These are phyloP conservation scores for Cryptomeria japonica DNA, from an alignment of 75 land plant genomes.

Conservation along the genomic window DNA sequence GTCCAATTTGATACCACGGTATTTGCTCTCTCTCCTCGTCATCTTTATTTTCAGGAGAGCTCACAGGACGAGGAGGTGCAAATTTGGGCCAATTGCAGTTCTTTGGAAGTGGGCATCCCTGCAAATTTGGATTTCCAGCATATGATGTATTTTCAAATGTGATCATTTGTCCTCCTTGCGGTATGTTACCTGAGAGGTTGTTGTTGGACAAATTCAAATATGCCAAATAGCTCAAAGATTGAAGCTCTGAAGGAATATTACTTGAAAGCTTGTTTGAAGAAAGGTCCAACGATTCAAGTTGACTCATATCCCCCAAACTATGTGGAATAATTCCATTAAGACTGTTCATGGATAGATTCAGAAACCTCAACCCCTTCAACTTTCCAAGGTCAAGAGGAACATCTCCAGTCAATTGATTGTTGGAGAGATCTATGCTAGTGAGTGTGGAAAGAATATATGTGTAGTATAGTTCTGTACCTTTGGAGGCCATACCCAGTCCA, in stretches of 20 bases:
- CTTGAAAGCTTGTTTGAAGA: constrained; percentile 56
- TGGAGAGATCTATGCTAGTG: constrained; percentile 39
- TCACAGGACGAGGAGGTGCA: too few species aligned
- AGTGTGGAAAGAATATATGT: constrained; percentile 23
- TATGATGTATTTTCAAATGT: too few species aligned
- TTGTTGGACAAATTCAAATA: constrained; percentile 56
- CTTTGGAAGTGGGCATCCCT: too few species aligned
- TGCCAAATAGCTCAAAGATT: constrained; percentile 29
- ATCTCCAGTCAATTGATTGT: constrained; percentile 57
- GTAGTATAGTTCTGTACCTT: not conserved
- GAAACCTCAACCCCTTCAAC: constrained; percentile 35
- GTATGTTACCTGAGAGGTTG: constrained; percentile 45
- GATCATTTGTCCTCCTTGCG: too few species aligned
- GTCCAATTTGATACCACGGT: too few species aligned
- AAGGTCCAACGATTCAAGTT: constrained; percentile 44
- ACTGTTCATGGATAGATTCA: constrained; percentile 64
- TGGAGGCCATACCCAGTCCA: not conserved
- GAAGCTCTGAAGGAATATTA: constrained; percentile 47
- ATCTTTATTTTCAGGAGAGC: too few species aligned
- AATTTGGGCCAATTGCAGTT: too few species aligned
- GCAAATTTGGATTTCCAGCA: too few species aligned
- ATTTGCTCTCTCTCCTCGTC: too few species aligned
- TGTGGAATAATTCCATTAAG: constrained; percentile 50
- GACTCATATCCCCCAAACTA: constrained; percentile 31
- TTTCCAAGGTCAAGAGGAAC: constrained; percentile 44